Conservation (phyloP, 2,329 filamentous ascomycete genomes). For the Clonostachys byssicola region DNA sequence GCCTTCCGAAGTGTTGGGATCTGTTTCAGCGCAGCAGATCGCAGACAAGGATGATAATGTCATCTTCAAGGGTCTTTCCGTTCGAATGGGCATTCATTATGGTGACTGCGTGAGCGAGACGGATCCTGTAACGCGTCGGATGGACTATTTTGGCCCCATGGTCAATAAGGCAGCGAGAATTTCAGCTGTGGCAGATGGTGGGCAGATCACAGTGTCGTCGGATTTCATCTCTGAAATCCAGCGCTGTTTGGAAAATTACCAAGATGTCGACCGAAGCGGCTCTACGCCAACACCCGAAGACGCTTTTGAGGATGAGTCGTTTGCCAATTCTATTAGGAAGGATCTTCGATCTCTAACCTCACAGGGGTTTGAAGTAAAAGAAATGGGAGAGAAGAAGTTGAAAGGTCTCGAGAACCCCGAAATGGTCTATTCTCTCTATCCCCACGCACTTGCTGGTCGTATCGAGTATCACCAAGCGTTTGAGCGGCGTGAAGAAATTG, state of each 20-base stretch:
- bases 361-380: slow-evolving; percentile 95
- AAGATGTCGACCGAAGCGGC: slow-evolving; percentile 72
- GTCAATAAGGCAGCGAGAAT: slow-evolving; percentile 96
- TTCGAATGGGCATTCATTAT: slow-evolving; percentile 97
- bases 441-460: slow-evolving; percentile 79
- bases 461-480: slow-evolving; percentile 62
- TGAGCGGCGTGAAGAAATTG: slow-evolving; percentile 31
- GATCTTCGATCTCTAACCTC: slow-evolving; percentile 84
- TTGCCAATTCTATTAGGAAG: slow-evolving; percentile 74
- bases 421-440: slow-evolving; percentile 92
- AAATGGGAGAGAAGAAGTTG: slow-evolving; percentile 89
- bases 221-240: slow-evolving; percentile 98
- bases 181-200: slow-evolving; percentile 89
- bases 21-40: slow-evolving; percentile 77
- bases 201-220: slow-evolving; percentile 93
- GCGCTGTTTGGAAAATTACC: slow-evolving; percentile 81
- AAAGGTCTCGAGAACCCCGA: slow-evolving; percentile 98
- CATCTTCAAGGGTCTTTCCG: slow-evolving; percentile 91
- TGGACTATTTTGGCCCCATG: slow-evolving; percentile 99
- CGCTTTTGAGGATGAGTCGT: slow-evolving; percentile 66
- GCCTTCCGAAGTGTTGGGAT: slow-evolving; percentile 89
- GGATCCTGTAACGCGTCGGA: slow-evolving; percentile 92
- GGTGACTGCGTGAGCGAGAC: slow-evolving; percentile 91
- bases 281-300: slow-evolving; percentile 63
- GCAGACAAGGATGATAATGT: slow-evolving; percentile 80